Evolutionary conservation across 306 rosid genomes (phyloP).

Genomic region (Quercus robur): DNA sequence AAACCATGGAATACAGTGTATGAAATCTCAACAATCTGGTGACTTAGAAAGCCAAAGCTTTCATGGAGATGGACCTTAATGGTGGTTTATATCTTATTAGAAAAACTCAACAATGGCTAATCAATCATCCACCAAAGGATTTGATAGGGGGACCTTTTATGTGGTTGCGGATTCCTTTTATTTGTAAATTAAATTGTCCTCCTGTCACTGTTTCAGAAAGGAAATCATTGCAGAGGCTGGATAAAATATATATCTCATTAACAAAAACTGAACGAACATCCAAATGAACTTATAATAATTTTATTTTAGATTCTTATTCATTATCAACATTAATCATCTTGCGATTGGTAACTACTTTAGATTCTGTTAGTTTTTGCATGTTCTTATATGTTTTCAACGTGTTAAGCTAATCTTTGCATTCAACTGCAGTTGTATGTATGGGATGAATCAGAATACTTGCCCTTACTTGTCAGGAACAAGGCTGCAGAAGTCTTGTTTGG

Average conservation of each 20-base stretch:
- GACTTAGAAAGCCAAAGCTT: background rate
- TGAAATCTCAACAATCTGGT: background rate
- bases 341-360: background rate
- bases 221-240: background rate
- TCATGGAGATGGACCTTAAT: background rate
- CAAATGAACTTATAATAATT: background rate
- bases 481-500: conserved; percentile 84
- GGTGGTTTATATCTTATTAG: background rate
- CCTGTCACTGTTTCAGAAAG: background rate
- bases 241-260: background rate
- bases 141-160: too few relatives aligned
- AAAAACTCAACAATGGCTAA: background rate
- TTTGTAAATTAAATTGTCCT: background rate
- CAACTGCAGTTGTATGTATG: conserved; percentile 63
- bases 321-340: background rate
- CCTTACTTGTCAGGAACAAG: conserved; percentile 62
- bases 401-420: conserved; percentile 10
- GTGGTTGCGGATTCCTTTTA: too few relatives aligned
- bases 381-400: background rate
- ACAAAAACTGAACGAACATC: background rate
- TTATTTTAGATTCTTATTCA: background rate
- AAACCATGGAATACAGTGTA: background rate
- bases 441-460: conserved; percentile 70
- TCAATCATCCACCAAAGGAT: background rate
- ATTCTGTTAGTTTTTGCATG: background rate